Evolutionary conservation across 805 yeast genomes (phyloP).

Genomic region (Cyberlindnera euphorbiae): DNA sequence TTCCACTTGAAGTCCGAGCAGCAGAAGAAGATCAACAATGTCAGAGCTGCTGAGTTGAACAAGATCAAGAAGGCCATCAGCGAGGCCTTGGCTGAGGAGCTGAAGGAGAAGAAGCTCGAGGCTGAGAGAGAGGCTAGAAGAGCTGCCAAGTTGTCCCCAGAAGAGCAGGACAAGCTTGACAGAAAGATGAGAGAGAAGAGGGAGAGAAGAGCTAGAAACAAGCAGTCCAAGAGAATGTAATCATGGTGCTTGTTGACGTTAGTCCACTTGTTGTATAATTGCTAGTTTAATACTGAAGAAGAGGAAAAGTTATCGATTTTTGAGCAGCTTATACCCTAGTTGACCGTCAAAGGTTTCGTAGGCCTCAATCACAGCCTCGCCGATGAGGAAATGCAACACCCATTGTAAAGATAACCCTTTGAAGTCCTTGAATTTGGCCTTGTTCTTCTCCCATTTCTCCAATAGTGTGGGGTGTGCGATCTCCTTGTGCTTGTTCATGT

Average conservation of each 20-base stretch:
- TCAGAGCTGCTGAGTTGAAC: slow-evolving; percentile 68
- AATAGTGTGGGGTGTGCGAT: slow-evolving; percentile 36
- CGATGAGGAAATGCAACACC: slow-evolving; percentile 47
- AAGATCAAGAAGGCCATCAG: slow-evolving; percentile 71
- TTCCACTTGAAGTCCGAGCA: slow-evolving; percentile 69
- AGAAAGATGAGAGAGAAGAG: slow-evolving; percentile 78
- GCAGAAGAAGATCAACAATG: slow-evolving; percentile 65
- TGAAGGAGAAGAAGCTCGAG: slow-evolving; percentile 67
- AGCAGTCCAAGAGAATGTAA: slow-evolving; percentile 22
- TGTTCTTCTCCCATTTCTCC: slow-evolving; percentile 43
- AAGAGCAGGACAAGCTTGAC: slow-evolving; percentile 74
- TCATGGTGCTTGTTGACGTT: neutral
- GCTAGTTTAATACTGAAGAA: neutral
- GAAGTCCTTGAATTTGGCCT: slow-evolving; percentile 40
- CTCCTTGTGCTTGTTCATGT: slow-evolving; percentile 37
- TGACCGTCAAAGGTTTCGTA: slow-evolving; percentile 48
- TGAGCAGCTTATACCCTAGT: too few species aligned
- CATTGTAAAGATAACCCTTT: slow-evolving; percentile 47
- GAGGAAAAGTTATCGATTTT: slow-evolving; percentile 3
- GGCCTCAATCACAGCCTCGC: slow-evolving; percentile 47
- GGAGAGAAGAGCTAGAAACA: slow-evolving; percentile 69
- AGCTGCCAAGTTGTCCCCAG: slow-evolving; percentile 54
- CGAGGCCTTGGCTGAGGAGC: slow-evolving; percentile 58
- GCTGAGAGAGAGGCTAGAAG: slow-evolving; percentile 63
- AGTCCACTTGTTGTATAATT: neutral